Conservation (phyloP, 768 basidiomycete genomes). For the Hygrophoropsis aurantiaca region DNA sequence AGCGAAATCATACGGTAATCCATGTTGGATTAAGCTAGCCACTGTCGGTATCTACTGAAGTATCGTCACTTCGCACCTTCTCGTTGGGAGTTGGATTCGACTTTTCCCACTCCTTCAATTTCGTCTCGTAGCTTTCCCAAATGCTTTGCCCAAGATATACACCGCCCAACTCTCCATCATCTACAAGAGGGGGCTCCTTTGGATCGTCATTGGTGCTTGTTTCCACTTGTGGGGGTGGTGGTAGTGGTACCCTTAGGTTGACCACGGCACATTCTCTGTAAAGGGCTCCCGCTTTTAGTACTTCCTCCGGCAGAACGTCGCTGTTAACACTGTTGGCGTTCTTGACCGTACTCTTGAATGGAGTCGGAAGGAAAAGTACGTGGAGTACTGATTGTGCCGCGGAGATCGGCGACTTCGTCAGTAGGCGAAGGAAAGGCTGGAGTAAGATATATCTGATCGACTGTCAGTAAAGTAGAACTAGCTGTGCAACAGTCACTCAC, state of each 20-base stretch:
- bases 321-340: conserved; percentile 5
- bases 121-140: conserved; percentile 76
- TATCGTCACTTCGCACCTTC: conserved; percentile 19
- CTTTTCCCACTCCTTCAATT: conserved; percentile 67
- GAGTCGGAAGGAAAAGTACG: conserved; percentile 78
- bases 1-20: not conserved
- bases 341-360: conserved; percentile 57
- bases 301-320: conserved; percentile 47
- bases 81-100: conserved; percentile 18
- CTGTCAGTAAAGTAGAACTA: conserved; percentile 4
- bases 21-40: conserved; percentile 11
- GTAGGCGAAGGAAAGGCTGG: conserved; percentile 64
- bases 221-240: conserved; percentile 11
- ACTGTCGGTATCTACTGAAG: conserved; percentile 21
- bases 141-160: conserved; percentile 65
- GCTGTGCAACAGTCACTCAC: conserved; percentile 36
- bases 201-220: conserved; percentile 24
- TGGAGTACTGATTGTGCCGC: conserved; percentile 80
- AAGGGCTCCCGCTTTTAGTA: conserved; percentile 74
- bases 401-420: conserved; percentile 65
- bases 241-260: conserved; percentile 36
- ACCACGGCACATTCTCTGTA: conserved; percentile 78
- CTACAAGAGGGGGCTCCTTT: conserved; percentile 39
- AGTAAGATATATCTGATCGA: conserved; percentile 59
- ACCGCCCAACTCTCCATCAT: conserved; percentile 73